phyloP scores from a whole-genome alignment of 1,284 basidiomycete genomes.

The Ceratobasidium theobromae region DNA sequence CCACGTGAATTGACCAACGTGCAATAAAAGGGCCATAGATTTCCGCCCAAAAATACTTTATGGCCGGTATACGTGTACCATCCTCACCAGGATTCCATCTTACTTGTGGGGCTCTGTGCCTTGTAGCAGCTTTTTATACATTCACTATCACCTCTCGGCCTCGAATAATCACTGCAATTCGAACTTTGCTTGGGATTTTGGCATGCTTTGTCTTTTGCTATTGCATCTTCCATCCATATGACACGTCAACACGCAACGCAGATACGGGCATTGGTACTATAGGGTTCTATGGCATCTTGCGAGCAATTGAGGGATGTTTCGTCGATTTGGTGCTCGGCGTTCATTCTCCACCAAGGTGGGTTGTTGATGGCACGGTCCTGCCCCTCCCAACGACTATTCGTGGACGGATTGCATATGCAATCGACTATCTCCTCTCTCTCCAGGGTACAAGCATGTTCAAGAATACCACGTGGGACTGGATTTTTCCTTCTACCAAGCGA shows the following conservation, averaged over 20 bases:
- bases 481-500: constrained; percentile 15
- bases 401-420: constrained; percentile 26
- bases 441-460: constrained; percentile 34
- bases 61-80: constrained; percentile 31
- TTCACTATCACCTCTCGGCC: constrained; percentile 28
- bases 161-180: constrained; percentile 1
- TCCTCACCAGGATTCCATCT: constrained; percentile 12
- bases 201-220: constrained; percentile 6
- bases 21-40: constrained; percentile 1
- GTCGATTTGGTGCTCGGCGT: constrained; percentile 23
- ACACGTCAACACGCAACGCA: background rate
- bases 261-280: constrained; percentile 29
- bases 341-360: constrained; percentile 19
- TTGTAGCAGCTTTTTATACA: constrained; percentile 21
- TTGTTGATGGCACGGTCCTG: constrained; percentile 19
- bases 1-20: too few relatives aligned
- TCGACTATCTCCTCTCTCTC: constrained; percentile 33
- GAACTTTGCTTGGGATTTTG: constrained; percentile 10
- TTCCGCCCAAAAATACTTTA: constrained; percentile 3
- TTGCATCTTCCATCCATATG: constrained; percentile 17
- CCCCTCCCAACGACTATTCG: constrained; percentile 31
- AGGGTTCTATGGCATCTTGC: constrained; percentile 32
- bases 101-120: background rate
- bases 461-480: constrained; percentile 35
- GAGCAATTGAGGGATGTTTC: constrained; percentile 33